phyloP scores from a whole-genome alignment of 768 basidiomycete species.

The Rubroboletus pulcherrimus region DNA sequence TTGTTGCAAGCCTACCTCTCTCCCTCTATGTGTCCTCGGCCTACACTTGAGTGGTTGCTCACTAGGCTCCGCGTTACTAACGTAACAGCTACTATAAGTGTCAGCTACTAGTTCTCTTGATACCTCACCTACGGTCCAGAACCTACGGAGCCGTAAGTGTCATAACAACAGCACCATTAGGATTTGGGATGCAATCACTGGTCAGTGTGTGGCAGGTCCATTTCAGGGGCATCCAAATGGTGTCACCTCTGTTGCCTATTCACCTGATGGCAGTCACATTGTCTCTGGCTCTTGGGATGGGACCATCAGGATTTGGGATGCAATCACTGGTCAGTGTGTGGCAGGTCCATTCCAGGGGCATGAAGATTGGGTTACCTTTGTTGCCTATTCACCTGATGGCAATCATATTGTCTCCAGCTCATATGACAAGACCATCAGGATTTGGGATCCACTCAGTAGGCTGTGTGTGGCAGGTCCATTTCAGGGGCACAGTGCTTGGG shows the following conservation, averaged over 20 bases:
- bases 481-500: neutral
- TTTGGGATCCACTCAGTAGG: conserved; percentile 7
- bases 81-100: no score
- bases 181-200: conserved; percentile 7
- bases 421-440: neutral
- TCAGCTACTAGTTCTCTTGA: no score
- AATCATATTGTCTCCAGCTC: neutral
- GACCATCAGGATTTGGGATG: conserved; percentile 13
- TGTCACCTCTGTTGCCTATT: no score
- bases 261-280: no score
- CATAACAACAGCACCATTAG: conserved; percentile 19
- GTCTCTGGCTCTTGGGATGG: neutral
- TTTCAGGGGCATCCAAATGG: neutral
- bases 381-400: neutral
- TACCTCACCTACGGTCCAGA: no score
- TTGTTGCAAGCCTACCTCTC: no score
- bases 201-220: conserved; percentile 7
- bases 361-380: neutral
- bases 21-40: no score
- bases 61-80: no score
- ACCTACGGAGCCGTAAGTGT: no score
- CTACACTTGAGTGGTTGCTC: no score
- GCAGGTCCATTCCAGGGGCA: neutral
- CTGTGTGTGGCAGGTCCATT: conserved; percentile 5
- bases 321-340: conserved; percentile 2